These are phyloP conservation scores for Penicillium sp. DNA, from an alignment of 2,329 filamentous ascomycete genomes.

Conservation along the genomic window DNA sequence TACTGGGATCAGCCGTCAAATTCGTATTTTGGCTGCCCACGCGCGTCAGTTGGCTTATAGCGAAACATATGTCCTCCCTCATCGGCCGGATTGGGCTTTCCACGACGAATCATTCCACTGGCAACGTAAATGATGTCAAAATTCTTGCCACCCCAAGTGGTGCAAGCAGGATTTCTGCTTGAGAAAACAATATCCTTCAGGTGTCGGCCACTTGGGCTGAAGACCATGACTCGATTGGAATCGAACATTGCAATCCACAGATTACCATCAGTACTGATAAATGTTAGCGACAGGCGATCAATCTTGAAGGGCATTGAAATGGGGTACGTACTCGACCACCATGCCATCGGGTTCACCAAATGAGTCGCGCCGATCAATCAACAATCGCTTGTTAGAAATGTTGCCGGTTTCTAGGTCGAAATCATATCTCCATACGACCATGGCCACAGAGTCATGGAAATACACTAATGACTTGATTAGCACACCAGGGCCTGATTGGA, in stretches of 20 bases:
- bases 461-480: conserved; percentile 28
- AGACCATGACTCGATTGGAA: conserved; percentile 36
- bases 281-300: neutral
- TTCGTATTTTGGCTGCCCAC: neutral
- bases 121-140: conserved; percentile 36
- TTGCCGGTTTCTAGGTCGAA: conserved; percentile 33
- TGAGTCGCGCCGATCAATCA: conserved; percentile 27
- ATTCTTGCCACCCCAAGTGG: conserved; percentile 39
- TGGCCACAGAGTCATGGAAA: conserved; percentile 35
- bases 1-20: neutral
- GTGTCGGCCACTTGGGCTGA: conserved; percentile 31
- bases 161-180: conserved; percentile 36
- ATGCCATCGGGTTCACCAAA: conserved; percentile 40
- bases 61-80: conserved; percentile 40
- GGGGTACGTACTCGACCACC: conserved; percentile 37
- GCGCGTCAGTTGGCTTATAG: neutral
- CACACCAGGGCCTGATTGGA: neutral
- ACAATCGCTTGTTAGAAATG: conserved; percentile 30
- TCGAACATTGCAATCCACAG: conserved; percentile 40
- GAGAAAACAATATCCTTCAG: conserved; percentile 37
- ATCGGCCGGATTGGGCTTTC: conserved; percentile 24
- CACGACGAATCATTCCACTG: conserved; percentile 27
- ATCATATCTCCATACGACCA: conserved; percentile 32
- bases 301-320: neutral
- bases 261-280: conserved; percentile 34